A percentile compares a stretch with the other conserved stretches of the same genome.
Evolutionary conservation across 768 basidiomycete species (phyloP).

Genomic region (Hericium erinaceus): DNA sequence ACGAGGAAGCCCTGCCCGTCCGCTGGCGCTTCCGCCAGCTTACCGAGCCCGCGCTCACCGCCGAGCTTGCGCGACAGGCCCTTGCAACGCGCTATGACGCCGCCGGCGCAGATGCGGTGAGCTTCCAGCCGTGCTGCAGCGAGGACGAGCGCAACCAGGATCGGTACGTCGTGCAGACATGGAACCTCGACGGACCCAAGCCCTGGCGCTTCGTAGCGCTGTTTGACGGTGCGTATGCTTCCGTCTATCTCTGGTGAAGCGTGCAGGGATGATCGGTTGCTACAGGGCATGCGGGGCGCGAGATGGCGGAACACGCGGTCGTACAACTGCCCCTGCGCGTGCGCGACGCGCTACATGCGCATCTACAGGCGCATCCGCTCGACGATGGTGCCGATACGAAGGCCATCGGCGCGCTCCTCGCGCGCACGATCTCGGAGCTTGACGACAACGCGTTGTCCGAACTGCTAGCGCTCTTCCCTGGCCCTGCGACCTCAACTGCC

Average conservation of each 20-base stretch:
- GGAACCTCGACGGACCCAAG: background rate
- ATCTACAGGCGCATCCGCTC: constrained; percentile 14
- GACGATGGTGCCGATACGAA: constrained; percentile 15
- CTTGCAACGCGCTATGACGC: background rate
- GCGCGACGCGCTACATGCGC: constrained; percentile 23
- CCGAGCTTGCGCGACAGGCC: background rate
- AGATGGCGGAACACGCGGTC: constrained; percentile 34
- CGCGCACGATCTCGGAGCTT: constrained; percentile 26
- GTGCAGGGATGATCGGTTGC: background rate
- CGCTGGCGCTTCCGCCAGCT: background rate
- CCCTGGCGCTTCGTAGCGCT: constrained; percentile 33
- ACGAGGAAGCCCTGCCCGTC: background rate
- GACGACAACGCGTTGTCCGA: constrained; percentile 34
- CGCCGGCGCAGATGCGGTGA: background rate
- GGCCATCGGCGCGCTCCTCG: constrained; percentile 27
- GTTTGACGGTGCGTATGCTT: constrained; percentile 28
- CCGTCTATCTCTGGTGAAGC: background rate
- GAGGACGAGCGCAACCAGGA: background rate
- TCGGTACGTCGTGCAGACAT: background rate
- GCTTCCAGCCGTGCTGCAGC: background rate
- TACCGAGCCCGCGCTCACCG: background rate
- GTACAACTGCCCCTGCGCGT: constrained; percentile 29
- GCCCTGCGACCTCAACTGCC: constrained; percentile 7
- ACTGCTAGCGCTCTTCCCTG: constrained; percentile 36
- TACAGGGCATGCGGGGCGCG: constrained; percentile 36